A percentile compares a stretch with the other conserved stretches of the same genome.
These are phyloP conservation scores for Penicillium brasilianum DNA, from an alignment of 2,329 filamentous ascomycete genomes.

Conservation along the genomic window DNA sequence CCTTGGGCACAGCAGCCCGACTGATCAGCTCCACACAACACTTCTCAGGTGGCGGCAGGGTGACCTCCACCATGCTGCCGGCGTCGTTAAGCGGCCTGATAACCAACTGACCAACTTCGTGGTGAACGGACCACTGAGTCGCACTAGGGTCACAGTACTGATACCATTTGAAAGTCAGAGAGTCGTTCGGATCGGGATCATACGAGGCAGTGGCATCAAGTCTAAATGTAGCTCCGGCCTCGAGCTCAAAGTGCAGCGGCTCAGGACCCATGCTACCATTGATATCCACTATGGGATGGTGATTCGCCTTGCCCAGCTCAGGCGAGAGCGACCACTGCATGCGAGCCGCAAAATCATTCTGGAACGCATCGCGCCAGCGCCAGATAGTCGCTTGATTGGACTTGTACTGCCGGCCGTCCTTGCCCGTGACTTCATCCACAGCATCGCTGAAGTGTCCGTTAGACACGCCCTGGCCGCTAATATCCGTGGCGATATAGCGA, in stretches of 20 bases:
- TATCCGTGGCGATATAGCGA: constrained; percentile 37
- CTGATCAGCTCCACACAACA: constrained; percentile 27
- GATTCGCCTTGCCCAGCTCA: constrained; percentile 27
- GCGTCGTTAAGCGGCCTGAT: constrained; percentile 21
- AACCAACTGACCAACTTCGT: constrained; percentile 23
- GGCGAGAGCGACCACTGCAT: constrained; percentile 53
- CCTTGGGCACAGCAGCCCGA: constrained; percentile 19
- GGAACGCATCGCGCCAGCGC: constrained; percentile 59
- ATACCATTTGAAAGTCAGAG: constrained; percentile 31
- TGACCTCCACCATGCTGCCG: constrained; percentile 21
- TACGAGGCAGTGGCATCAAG: constrained; percentile 30
- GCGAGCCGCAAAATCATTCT: constrained; percentile 56
- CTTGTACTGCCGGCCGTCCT: constrained; percentile 37
- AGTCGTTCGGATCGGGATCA: constrained; percentile 30
- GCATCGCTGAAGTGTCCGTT: constrained; percentile 40
- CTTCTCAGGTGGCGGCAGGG: constrained; percentile 25
- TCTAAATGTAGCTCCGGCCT: constrained; percentile 25
- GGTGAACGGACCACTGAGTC: constrained; percentile 20
- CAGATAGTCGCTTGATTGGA: constrained; percentile 58
- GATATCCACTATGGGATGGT: constrained; percentile 28
- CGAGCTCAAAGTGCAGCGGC: constrained; percentile 23
- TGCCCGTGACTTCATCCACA: constrained; percentile 42
- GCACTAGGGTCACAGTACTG: constrained; percentile 32
- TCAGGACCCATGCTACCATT: constrained; percentile 22
- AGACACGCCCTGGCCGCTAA: constrained; percentile 26